phyloP scores from a whole-genome alignment of 2,329 filamentous ascomycete genomes.

The Metarhizium humberi region DNA sequence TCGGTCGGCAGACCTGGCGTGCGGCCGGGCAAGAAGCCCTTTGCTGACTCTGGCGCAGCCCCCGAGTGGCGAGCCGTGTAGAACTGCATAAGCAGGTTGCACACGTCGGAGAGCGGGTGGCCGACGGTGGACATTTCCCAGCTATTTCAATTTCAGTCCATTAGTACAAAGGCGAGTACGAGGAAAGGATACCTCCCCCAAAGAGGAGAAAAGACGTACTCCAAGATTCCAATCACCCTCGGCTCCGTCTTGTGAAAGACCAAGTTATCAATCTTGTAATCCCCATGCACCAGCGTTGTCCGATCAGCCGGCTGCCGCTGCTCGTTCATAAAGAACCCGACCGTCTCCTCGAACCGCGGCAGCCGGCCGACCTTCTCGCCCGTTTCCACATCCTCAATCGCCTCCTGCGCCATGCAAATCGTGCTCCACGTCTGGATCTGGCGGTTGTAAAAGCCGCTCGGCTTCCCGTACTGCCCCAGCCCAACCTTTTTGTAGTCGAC shows the following conservation, averaged over 20 bases:
- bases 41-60: conserved; percentile 18
- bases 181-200: neutral
- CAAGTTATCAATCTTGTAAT: conserved; percentile 92
- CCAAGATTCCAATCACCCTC: conserved; percentile 82
- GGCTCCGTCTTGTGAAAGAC: conserved; percentile 86
- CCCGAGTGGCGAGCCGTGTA: conserved; percentile 22
- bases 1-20: conserved; percentile 53
- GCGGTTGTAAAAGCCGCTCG: conserved; percentile 70
- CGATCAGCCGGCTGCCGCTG: conserved; percentile 66
- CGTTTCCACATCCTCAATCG: conserved; percentile 67
- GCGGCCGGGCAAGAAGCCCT: conserved; percentile 50
- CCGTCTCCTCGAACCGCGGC: conserved; percentile 73
- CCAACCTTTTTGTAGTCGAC: conserved; percentile 59
- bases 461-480: conserved; percentile 64
- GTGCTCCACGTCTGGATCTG: conserved; percentile 77
- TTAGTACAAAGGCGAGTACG: neutral
- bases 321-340: conserved; percentile 66
- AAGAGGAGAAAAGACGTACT: conserved; percentile 39
- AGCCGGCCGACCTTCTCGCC: conserved; percentile 68
- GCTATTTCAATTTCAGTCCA: conserved; percentile 22
- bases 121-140: conserved; percentile 99
- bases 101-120: conserved; percentile 86
- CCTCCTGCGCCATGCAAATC: conserved; percentile 70
- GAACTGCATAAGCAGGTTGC: conserved; percentile 55
- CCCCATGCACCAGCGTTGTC: conserved; percentile 77